Evolutionary conservation across 2,329 filamentous ascomycete species (phyloP).

Genomic region (Aquanectria penicillioides): DNA sequence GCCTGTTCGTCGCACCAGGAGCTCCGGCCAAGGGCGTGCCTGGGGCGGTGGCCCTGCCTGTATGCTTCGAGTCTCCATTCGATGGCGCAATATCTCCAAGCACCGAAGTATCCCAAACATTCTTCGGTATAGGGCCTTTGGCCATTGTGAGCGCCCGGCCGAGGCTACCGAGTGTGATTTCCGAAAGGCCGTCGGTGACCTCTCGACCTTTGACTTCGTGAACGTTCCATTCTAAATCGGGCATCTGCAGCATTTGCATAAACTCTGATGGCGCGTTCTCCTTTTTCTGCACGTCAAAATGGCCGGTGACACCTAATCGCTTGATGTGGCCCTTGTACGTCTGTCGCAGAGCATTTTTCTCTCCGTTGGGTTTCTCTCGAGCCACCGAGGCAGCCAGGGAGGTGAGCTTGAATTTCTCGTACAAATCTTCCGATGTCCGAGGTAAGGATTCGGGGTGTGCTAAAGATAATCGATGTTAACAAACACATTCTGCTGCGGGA

Average conservation of each 20-base stretch:
- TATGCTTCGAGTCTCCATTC: constrained; percentile 51
- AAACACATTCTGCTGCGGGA: constrained; percentile 44
- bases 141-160: constrained; percentile 65
- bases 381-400: constrained; percentile 69
- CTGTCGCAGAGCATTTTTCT: constrained; percentile 74
- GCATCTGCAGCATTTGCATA: constrained; percentile 59
- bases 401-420: constrained; percentile 65
- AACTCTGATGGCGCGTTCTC: constrained; percentile 62
- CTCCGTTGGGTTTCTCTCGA: constrained; percentile 70
- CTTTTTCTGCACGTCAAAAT: constrained; percentile 68
- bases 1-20: constrained; percentile 46
- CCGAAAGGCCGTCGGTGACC: constrained; percentile 63
- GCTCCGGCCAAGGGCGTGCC: constrained; percentile 59
- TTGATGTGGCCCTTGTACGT: constrained; percentile 77
- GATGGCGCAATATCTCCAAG: constrained; percentile 64
- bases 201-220: constrained; percentile 64
- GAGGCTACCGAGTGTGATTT: constrained; percentile 55
- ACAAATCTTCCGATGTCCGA: constrained; percentile 65
- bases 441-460: constrained; percentile 60
- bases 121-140: constrained; percentile 65
- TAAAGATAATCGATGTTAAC: constrained; percentile 59
- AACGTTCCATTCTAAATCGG: constrained; percentile 67
- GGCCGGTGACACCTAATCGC: constrained; percentile 68
- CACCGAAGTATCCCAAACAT: constrained; percentile 66
- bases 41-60: constrained; percentile 61